Base-by-base conservation (phyloP, 179 eudicot genomes). In the Silene noctiflora region DNA sequence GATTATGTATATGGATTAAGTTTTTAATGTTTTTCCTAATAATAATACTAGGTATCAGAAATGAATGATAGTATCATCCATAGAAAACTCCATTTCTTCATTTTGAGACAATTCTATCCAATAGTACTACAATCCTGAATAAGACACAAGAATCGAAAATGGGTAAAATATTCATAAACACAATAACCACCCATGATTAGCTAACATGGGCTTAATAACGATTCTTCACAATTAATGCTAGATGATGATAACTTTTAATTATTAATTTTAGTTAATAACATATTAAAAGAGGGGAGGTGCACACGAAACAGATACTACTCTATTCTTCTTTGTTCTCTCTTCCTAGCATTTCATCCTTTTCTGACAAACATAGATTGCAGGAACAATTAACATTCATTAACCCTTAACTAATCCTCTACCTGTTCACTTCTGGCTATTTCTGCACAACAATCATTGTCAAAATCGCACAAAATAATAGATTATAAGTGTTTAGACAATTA, bases 161-260 rank as follows among this genome's bases (percentile, higher is more conserved):
- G 56, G 74, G 84, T 67, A 82, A 78, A 78, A 78, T 82, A 82
- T 78, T 82, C 79, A 75, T 62, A 62, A 66, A 78, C 46, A 56
- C 73, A 71, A 82, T 79, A 78, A 82, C 81, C 84, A 82, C 46
- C 79, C 71, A 82, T 82, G 84, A 82, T 82, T 82, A 82, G 84
- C 81, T 82, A 82, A 82, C 84, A 82, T 82, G 84, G 79, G 59
- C 72, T 81, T 78, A 76, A 78, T 81, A 74, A 74, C 79, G 75
- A 51, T 74, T 13, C 68, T 69, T 55, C 65, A 61, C 78, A 72
- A 78, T 81, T 78, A 78, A 78, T 81, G 79, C 46, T 39, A 39
- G 27, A 35, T 64, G 76, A 70, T 74, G 4, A 81, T 64, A 77
- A 77, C 78, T 51, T 35, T 39, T 68, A 35, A 39, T 59, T 8